Base-by-base conservation (phyloP, 75 land plant genomes). In the Selaginella tamariscina region DNA sequence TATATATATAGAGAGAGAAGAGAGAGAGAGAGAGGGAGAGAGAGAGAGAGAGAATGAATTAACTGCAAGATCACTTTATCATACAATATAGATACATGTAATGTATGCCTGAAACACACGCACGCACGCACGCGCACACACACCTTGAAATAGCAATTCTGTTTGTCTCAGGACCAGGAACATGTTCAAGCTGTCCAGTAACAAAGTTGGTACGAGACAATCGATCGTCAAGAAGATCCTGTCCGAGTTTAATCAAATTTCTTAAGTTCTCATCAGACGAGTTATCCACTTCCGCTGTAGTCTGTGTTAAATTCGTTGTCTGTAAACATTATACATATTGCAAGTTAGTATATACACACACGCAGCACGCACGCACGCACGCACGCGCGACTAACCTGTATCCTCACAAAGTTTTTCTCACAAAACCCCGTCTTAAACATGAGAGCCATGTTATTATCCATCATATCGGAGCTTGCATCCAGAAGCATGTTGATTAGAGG, bases 381-480 rank as follows among this genome's bases (percentile, higher is more conserved):
- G n/a, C 54, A 49, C 54, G 11, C 54, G 11, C 11, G 8, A 21
- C 21, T 26, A 5, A 15, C 49, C 49, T 39, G 62, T 5, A 59
- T n/a, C 23, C 62, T 59, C n/a, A 59, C 21, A 5, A 59, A 59
- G 62, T 59, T 59, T n/a, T 27, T 27, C 9, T 27, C 27, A n/a
- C 27, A 26, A 23, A 59, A 26, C 8, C 62, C 62, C 8, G 62
- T 27, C 21, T 27, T 59, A 23, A 59, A 59, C 62, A 59, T 21
- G 26, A 59, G 23, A 59, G 62, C 21, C n/a, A 59, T 27, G 62
- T 27, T 27, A n/a, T 23, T 23, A 21, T 59, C 62, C 27, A 59
- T 27, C 62, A 59, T 59, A 26, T 59, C 62, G 8, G 62, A 59
- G 62, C 62, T 59, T n/a, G 62, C 62, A n/a, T 59, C 26, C 27